Evolutionary conservation across 495 filamentous ascomycete genomes (phyloP), one percentile per base, ranked within the genome.

Genomic region (Neurospora sp.): DNA sequence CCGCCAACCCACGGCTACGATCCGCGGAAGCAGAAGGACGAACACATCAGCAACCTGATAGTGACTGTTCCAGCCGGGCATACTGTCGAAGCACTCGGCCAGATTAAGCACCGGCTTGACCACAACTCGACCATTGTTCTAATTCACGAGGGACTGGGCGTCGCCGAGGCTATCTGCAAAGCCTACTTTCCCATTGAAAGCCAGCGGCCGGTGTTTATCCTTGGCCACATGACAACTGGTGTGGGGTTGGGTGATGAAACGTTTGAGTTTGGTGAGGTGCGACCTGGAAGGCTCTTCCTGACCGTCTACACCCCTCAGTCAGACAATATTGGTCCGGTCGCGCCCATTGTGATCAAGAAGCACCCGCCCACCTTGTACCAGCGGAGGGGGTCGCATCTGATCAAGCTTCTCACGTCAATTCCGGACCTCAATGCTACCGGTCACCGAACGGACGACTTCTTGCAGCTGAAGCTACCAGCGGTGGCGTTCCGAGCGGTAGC

Each of bases 101-200:
- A 79, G 1, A 84, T 98, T 53, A 80, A 79, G 7, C 85, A 92
- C 73, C 87, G 93, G 10, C 82, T 99, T n/a, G 88, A 88, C 40
- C 81, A 84, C 5, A 82, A 88, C 16, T 93, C 93, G 4, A 94
- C 94, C 0, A 86, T 99, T 39, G 85, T 91, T 46, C 88, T 99
- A 31, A 77, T 97, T 5, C 92, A 96, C 70, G 92, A 95, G 68
- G 94, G 93, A 5, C 88, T 98, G 83, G 95, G 94, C 3, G 79
- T 91, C 4, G 81, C 94, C 38, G 93, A 97, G n/a, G 84, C 86
- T 42, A 81, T 97, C 22, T 92, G 92, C 74, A 75, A 85, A 11
- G 71, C 82, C 2, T 76, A 95, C 14, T 99, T 97, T 76, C 85
- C 88, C 0, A 85, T 93, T 76, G 85, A 87, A 2, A 73, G 76